Evolutionary conservation across 1,139 yeast genomes (phyloP), one percentile per base, ranked within the genome.

Genomic region (Sugiyamaella castrensis): DNA sequence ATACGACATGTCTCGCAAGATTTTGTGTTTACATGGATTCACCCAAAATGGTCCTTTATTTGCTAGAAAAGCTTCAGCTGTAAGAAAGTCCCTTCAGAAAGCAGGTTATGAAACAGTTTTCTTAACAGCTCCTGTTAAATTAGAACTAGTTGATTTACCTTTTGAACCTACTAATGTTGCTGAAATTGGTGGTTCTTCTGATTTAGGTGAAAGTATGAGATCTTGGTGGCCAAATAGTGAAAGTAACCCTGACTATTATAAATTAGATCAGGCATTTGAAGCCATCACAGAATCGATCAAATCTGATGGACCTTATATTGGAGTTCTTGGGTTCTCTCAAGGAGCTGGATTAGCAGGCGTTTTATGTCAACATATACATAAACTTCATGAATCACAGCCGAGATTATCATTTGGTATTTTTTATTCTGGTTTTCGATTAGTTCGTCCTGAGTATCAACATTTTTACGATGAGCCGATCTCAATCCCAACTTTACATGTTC

Each of bases 271-370:
- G 11, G 76, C 86, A 2, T 66, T 82, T 43, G 70, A 72, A 9
- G 73, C 76, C n/a, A 75, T 91, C 24, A 70, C 74, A 27, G 67
- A 72, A 0, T 74, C 82, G 50, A 81, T 87, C 56, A 71, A 74
- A 41, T 70, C 73, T 53, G 74, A 88, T 55, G 98, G 98, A 0
- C 98, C 98, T 0, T 89, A 84, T 62, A 84, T 82, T 49, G 98
- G 97, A 2, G 74, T 91, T 28, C 70, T 92, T 48, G 98, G 97
- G 2, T 92, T 91, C 64, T 84, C 94, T 15, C 98, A 92, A 66
- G 98, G 98, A 55, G 94, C 96, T 1, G 95, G 95, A 3, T 71
- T 92, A 64, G 80, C 94, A 1, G 80, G 71, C 5, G 52, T 64
- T 2, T 54, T 64, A 34, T 62, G 71, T 46, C 61, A 60, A 29